Percentiles rank a stretch among this genome's conserved stretches.
These are phyloP conservation scores for Rubus idaeus DNA, from an alignment of 306 rosid species.

Conservation along the genomic window DNA sequence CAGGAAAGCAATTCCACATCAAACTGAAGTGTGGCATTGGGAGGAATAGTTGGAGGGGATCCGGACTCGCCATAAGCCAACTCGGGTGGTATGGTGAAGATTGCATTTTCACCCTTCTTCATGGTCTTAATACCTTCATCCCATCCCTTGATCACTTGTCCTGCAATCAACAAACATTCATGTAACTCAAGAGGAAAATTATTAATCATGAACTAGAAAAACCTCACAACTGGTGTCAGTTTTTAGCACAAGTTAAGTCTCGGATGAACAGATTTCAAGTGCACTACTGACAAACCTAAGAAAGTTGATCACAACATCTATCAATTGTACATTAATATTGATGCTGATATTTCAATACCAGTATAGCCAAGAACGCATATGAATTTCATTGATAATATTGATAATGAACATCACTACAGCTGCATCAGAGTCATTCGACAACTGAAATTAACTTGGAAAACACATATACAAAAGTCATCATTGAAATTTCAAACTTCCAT, in stretches of 20 bases:
- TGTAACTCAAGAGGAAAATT: neutral
- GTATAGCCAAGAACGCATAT: neutral
- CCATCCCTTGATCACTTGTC: conserved; percentile 92
- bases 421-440: too few species aligned
- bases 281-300: too few species aligned
- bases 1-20: conserved; percentile 80
- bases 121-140: conserved; percentile 82
- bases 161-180: conserved; percentile 14
- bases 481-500: too few species aligned
- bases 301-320: too few species aligned
- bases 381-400: neutral
- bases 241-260: too few species aligned
- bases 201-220: neutral
- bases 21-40: conserved; percentile 77
- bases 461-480: too few species aligned
- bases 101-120: conserved; percentile 83
- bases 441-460: too few species aligned
- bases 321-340: too few species aligned
- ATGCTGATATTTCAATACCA: neutral
- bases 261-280: too few species aligned
- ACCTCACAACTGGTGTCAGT: too few species aligned
- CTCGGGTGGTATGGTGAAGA: conserved; percentile 39
- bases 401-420: too few species aligned
- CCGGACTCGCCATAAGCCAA: conserved; percentile 61
- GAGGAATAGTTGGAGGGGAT: conserved; percentile 79